Base-by-base conservation (phyloP, 257 asterid species). In the Scutellaria minor region DNA sequence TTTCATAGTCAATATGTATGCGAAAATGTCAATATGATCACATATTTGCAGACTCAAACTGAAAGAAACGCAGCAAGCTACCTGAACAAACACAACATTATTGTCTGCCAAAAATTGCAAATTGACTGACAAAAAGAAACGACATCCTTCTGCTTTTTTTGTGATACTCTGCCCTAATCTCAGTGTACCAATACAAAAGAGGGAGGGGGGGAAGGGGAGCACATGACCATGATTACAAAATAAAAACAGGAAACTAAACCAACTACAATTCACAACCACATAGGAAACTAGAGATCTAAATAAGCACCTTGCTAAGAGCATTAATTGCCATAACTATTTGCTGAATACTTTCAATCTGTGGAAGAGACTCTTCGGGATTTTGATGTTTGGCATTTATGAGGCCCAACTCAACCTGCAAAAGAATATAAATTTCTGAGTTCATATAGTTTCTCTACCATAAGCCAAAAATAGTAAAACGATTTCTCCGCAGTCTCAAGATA, bases 271-370 rank as follows among this genome's bases (percentile, higher is more conserved):
- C 31, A 66, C 52, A 68, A 57, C 13, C 35, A 58, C 45, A 61
- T 40, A 52, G 74, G 64, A 68, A 75, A 69, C 55, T 65, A 66
- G 51, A 39, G 73, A 58, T 44, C 47, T 9, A 9, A 56, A 77
- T 55, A 20, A 64, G 40, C 27, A 95, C 99, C 99, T 95, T 95
- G 96, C 99, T 95, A 70, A 95, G 92, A 71, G 99, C 93, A 84
- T 86, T 95, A 68, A 95, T 90, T 80, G 98, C 97, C 96, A 88
- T 88, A 69, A 95, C 78, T 58, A 81, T 86, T 73, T 86, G 97
- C 83, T 86, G 96, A 74, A 92, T 78, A 69, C 75, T 86, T 59
- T 79, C 83, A 72, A 92, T 85, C 83, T 81, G 88, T 39, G 70
- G 75, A 6, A 85, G 78, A 75, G 91, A 81, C 77, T 77, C 92